Evolutionary conservation across 1,139 yeast genomes (phyloP).

Genomic region (Geotrichum siamense): DNA sequence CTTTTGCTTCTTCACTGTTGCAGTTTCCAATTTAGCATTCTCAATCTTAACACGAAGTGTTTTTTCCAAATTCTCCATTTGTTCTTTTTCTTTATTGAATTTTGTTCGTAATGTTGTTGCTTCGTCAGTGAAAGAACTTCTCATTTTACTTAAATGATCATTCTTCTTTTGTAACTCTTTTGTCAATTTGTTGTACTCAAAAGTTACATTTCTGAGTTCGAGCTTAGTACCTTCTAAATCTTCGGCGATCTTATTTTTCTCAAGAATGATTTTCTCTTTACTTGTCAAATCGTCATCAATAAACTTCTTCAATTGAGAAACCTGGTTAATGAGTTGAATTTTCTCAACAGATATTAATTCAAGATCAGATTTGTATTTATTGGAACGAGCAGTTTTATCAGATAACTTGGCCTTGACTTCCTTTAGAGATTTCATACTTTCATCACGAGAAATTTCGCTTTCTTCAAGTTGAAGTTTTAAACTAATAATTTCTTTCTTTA

Average conservation of each 20-base stretch:
- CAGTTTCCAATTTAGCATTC: slow-evolving; percentile 22
- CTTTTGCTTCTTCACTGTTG: slow-evolving; percentile 25
- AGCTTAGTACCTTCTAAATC: slow-evolving; percentile 23
- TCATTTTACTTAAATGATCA: slow-evolving; percentile 36
- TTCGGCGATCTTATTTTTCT: slow-evolving; percentile 28
- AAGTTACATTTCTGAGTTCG: slow-evolving; percentile 21
- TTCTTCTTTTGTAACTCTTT: slow-evolving; percentile 25
- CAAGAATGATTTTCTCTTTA: slow-evolving; percentile 22
- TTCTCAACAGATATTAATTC: slow-evolving; percentile 14
- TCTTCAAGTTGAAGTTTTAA: slow-evolving; percentile 38
- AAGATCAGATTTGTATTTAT: slow-evolving; percentile 15
- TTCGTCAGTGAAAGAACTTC: slow-evolving; percentile 34
- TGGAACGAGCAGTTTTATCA: slow-evolving; percentile 18
- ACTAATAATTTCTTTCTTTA: slow-evolving; percentile 30
- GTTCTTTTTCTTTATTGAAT: slow-evolving; percentile 29
- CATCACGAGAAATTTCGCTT: slow-evolving; percentile 21
- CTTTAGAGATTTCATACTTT: slow-evolving; percentile 11
- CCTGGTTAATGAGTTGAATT: slow-evolving; percentile 18
- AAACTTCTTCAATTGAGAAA: slow-evolving; percentile 23
- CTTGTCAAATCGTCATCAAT: slow-evolving; percentile 23
- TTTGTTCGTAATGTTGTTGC: slow-evolving; percentile 42
- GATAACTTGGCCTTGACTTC: slow-evolving; percentile 15
- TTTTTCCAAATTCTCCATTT: slow-evolving; percentile 39
- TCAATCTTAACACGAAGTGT: slow-evolving; percentile 31
- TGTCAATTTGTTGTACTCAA: slow-evolving; percentile 28